A percentile compares a stretch with the other conserved stretches of the same genome.
These are phyloP conservation scores for Uncinocarpus reesii DNA, from an alignment of 2,329 filamentous ascomycete genomes.

Conservation along the genomic window DNA sequence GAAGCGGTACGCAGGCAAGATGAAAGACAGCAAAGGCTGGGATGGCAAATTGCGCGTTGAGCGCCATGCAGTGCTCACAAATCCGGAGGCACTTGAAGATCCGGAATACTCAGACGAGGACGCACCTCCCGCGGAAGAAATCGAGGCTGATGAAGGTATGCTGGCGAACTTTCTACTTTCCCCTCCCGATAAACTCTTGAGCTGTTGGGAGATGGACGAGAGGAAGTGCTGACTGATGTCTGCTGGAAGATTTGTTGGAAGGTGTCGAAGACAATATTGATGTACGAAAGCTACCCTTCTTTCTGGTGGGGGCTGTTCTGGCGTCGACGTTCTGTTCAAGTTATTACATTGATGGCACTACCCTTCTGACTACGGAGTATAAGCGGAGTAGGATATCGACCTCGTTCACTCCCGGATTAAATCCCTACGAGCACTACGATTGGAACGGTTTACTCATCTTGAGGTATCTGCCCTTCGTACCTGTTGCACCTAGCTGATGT, in stretches of 20 bases:
- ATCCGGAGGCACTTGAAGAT: slow-evolving; percentile 74
- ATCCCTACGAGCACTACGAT: slow-evolving; percentile 64
- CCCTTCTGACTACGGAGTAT: slow-evolving; percentile 24
- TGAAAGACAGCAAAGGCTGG: slow-evolving; percentile 39
- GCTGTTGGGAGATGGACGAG: background rate
- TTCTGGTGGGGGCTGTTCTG: background rate
- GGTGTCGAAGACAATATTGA: slow-evolving; percentile 47
- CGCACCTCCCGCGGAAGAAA: slow-evolving; percentile 58
- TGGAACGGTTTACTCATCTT: slow-evolving; percentile 72
- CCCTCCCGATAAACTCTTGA: background rate
- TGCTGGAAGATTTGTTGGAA: slow-evolving; percentile 45
- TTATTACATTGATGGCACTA: too few species aligned
- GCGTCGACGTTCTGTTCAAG: background rate
- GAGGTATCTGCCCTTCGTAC: slow-evolving; percentile 35
- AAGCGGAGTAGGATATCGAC: slow-evolving; percentile 60
- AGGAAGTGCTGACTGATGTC: background rate
- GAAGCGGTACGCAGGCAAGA: slow-evolving; percentile 12
- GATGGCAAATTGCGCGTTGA: slow-evolving; percentile 48
- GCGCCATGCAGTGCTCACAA: slow-evolving; percentile 57
- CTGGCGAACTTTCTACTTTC: slow-evolving; percentile 1
- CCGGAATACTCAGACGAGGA: slow-evolving; percentile 71
- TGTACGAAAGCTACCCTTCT: slow-evolving; percentile 25
- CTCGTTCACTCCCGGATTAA: slow-evolving; percentile 76
- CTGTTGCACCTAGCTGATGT: background rate
- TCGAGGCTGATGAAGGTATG: slow-evolving; percentile 69